Conservation (phyloP, 768 basidiomycete genomes). For the Boletus sp. region DNA sequence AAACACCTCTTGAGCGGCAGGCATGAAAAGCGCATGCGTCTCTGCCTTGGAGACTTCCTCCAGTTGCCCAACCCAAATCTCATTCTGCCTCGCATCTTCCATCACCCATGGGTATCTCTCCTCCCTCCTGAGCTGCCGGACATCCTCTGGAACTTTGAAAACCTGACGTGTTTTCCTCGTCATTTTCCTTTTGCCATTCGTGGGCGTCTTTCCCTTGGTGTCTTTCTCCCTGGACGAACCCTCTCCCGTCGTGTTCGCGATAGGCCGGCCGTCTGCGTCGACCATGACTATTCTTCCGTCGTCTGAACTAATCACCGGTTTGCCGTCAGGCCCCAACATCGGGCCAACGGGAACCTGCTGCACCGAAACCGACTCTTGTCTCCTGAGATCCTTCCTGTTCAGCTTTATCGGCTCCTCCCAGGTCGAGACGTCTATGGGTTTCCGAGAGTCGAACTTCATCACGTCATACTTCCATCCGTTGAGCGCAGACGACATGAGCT, state of each 20-base stretch:
- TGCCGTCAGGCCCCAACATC: conserved; percentile 82
- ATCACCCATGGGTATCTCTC: conserved; percentile 92
- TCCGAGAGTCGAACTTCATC: conserved; percentile 85
- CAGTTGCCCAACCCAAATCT: conserved; percentile 80
- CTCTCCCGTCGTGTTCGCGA: conserved; percentile 39
- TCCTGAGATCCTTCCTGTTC: conserved; percentile 79
- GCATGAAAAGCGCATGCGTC: conserved; percentile 83
- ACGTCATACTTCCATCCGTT: conserved; percentile 92
- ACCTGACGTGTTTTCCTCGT: conserved; percentile 84
- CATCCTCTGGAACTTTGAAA: conserved; percentile 75
- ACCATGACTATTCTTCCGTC: conserved; percentile 75
- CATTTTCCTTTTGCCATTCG: conserved; percentile 66
- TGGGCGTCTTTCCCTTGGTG: conserved; percentile 43
- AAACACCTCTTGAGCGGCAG: conserved; percentile 76
- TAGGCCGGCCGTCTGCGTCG: conserved; percentile 73
- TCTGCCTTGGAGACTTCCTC: conserved; percentile 72
- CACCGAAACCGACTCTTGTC: conserved; percentile 39
- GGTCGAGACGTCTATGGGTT: conserved; percentile 61
- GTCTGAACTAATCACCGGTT: conserved; percentile 75
- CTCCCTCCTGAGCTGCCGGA: conserved; percentile 75
- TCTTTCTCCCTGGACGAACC: conserved; percentile 31
- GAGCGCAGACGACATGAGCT: conserved; percentile 73
- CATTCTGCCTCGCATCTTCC: conserved; percentile 70
- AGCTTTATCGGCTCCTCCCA: conserved; percentile 81
- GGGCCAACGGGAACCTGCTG: conserved; percentile 58